Conservation (phyloP, 2,329 filamentous ascomycete genomes). For the Aspergillus pseudoglaucus region DNA sequence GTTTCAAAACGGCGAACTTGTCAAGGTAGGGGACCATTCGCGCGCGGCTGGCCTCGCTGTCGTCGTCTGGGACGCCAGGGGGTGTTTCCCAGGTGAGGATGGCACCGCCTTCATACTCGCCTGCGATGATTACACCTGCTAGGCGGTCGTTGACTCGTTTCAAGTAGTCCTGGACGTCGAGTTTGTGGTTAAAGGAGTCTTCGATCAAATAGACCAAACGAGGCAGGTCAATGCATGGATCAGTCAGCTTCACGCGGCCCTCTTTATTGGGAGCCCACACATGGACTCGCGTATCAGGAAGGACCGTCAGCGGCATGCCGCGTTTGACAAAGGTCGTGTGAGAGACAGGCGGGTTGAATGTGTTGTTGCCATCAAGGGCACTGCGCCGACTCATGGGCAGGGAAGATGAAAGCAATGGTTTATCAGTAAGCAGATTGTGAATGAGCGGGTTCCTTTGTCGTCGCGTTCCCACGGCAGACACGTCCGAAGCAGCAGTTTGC, state of each 20-base stretch:
- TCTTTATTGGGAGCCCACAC: conserved; percentile 64
- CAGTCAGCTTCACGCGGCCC: conserved; percentile 63
- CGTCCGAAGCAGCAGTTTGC: conserved; percentile 21
- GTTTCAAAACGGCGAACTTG: conserved; percentile 90
- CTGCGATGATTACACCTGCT: conserved; percentile 88
- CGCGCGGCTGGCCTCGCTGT: conserved; percentile 46
- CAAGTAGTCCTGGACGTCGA: conserved; percentile 80
- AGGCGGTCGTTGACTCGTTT: conserved; percentile 71
- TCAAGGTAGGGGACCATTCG: conserved; percentile 88
- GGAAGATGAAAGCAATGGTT: conserved; percentile 86
- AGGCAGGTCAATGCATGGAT: conserved; percentile 74
- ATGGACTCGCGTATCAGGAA: conserved; percentile 60
- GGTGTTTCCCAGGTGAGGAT: conserved; percentile 92
- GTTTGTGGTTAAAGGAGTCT: conserved; percentile 79
- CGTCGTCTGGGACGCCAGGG: conserved; percentile 49
- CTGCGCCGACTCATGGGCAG: conserved; percentile 65
- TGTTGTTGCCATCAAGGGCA: conserved; percentile 23
- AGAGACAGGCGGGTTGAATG: conserved; percentile 35
- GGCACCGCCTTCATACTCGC: conserved; percentile 92
- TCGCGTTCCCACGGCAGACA: conserved; percentile 49
- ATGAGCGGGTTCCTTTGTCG: conserved; percentile 76
- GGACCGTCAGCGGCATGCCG: conserved; percentile 81
- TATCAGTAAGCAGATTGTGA: conserved; percentile 92
- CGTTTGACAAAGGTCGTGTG: conserved; percentile 80
- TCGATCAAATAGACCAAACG: conserved; percentile 83